Base-by-base conservation (phyloP, 768 basidiomycete species). In the Coprinellus micaceus region DNA sequence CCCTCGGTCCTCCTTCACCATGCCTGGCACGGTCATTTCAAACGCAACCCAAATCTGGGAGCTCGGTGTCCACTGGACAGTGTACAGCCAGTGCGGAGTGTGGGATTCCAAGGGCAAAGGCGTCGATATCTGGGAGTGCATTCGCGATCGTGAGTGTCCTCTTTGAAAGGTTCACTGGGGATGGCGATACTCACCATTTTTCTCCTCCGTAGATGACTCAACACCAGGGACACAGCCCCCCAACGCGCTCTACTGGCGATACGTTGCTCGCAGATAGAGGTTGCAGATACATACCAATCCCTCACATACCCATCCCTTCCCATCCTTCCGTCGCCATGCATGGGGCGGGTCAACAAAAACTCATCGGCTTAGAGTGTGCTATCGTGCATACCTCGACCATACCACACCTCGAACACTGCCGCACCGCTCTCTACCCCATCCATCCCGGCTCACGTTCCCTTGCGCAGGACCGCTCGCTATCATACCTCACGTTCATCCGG, bases 51-150 rank as follows among this genome's bases (percentile, higher is more conserved):
- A 82, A 54, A 82, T 87, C 37, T 89, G 86, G 86, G 86, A 88
- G 67, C 63, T 77, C 64, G 84, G 85, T 66, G 74, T 85, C 40
- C 73, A 83, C 67, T 89, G 87, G 87, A 62, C 76, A 22, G 60
- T 83, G 43, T 77, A 81, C 66, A 81, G 82, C 58, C 88, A 89
- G 64, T 89, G 88, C 67, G 83, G 83, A 53, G 77, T 85, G 13
- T 89, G 86, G 87, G 84, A 89, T 69, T 70, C 80, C 22, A 80
- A 77, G 68, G 77, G 81, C 52, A 80, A 82, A 39, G 82, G 84
- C 25, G 88, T 89, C 40, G 85, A 88, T 54, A 79, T 89, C 53
- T 89, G 86, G 86, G 86, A 89, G 63, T 89, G 88, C 66, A 73
- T 88, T 53, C 70, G 75, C 68, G 79, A 82, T 62, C 88, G 88